Evolutionary conservation across 2,329 filamentous ascomycete species (phyloP).

Genomic region (Cladosporium sp.): DNA sequence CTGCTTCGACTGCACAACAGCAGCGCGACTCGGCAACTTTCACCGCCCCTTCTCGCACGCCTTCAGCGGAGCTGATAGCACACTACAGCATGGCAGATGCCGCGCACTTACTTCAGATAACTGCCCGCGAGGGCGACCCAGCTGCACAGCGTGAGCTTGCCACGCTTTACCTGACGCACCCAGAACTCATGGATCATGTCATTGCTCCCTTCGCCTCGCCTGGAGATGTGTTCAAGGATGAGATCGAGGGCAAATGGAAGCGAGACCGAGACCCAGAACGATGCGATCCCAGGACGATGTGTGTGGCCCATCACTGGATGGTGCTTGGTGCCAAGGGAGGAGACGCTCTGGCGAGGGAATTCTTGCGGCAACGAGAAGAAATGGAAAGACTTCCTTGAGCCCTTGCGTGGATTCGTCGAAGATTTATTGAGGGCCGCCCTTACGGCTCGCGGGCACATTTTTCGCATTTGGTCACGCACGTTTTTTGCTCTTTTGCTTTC

Average conservation of each 20-base stretch:
- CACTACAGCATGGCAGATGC: conserved; percentile 76
- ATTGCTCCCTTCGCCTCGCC: conserved; percentile 82
- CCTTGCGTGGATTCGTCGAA: background rate
- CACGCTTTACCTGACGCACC: conserved; percentile 88
- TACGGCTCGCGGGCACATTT: background rate
- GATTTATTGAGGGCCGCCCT: background rate
- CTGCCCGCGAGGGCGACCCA: conserved; percentile 85
- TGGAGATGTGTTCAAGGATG: conserved; percentile 84
- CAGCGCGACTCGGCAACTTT: conserved; percentile 36
- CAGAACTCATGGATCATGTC: conserved; percentile 76
- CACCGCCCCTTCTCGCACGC: conserved; percentile 28
- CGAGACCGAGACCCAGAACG: conserved; percentile 61
- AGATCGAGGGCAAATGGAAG: conserved; percentile 69
- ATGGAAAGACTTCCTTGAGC: conserved; percentile 58
- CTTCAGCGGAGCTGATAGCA: conserved; percentile 45
- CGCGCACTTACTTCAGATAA: conserved; percentile 86
- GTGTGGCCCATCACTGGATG: conserved; percentile 97
- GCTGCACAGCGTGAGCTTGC: conserved; percentile 90
- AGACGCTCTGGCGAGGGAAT: conserved; percentile 79
- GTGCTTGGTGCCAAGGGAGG: conserved; percentile 82
- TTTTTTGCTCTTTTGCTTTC: background rate
- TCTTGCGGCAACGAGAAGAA: conserved; percentile 70
- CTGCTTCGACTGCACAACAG: conserved; percentile 35
- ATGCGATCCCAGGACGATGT: conserved; percentile 86
- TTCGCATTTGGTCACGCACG: background rate